Conservation (phyloP, 345 rosid species). For the Kandelia obovata region DNA sequence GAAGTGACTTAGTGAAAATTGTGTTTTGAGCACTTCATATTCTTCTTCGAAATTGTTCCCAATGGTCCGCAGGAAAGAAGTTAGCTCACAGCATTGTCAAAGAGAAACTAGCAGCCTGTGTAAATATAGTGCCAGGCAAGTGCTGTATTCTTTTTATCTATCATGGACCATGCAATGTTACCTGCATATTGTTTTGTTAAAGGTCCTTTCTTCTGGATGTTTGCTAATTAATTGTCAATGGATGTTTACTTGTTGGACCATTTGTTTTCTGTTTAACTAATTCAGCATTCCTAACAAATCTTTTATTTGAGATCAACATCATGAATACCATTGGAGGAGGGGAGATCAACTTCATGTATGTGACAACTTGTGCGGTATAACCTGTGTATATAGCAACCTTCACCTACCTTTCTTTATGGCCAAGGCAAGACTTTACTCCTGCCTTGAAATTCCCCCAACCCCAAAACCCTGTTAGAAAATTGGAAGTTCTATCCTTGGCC, state of each 20-base stretch:
- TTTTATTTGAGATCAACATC: too few relatives aligned
- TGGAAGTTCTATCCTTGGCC: too few relatives aligned
- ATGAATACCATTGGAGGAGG: too few relatives aligned
- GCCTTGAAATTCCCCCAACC: too few relatives aligned
- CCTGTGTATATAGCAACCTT: too few relatives aligned
- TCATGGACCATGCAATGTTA: neutral
- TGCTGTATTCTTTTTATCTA: constrained; percentile 1
- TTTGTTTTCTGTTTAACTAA: neutral
- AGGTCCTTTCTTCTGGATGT: neutral
- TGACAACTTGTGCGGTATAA: too few relatives aligned
- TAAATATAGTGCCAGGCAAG: constrained; percentile 79
- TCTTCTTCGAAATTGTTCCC: neutral
- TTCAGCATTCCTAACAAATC: neutral
- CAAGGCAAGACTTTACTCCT: too few relatives aligned
- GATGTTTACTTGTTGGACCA: constrained; percentile 4
- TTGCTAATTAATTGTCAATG: neutral
- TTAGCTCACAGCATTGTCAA: constrained; percentile 77
- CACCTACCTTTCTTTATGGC: too few relatives aligned
- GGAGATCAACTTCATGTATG: too few relatives aligned
- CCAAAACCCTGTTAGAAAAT: too few relatives aligned
- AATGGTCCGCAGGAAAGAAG: constrained; percentile 59
- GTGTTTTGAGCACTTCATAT: neutral
- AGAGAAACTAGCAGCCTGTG: constrained; percentile 91
- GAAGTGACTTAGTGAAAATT: too few relatives aligned
- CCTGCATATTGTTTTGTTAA: neutral